Conservation (phyloP, 2,329 filamentous ascomycete genomes). For the Xylogone sp. region DNA sequence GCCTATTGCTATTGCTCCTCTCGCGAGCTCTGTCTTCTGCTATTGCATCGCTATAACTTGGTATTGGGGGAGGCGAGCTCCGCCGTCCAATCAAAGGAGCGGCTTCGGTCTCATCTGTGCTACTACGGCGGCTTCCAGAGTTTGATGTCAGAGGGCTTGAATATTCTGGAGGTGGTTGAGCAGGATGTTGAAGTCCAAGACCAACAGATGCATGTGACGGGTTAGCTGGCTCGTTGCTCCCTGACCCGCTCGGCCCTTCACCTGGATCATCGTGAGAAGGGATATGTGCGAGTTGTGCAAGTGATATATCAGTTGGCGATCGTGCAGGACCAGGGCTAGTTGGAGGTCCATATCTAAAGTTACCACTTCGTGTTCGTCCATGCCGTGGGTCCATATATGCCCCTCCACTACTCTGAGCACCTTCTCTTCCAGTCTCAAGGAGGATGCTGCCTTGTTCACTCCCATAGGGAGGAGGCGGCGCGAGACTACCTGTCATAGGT, state of each 20-base stretch:
- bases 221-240: conserved; percentile 13
- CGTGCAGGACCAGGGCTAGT: conserved; percentile 85
- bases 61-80: conserved; percentile 28
- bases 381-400: conserved; percentile 50
- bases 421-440: conserved; percentile 73
- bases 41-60: conserved; percentile 30
- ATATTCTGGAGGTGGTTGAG: conserved; percentile 68
- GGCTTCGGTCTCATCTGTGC: conserved; percentile 46
- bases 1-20: background rate
- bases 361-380: conserved; percentile 71
- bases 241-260: conserved; percentile 61
- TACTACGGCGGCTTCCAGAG: conserved; percentile 48
- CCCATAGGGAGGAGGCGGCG: conserved; percentile 92
- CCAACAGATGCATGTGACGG: conserved; percentile 10
- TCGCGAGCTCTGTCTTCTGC: conserved; percentile 23
- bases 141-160: conserved; percentile 62
- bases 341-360: conserved; percentile 67
- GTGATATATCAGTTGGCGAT: conserved; percentile 92
- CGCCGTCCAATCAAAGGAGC: conserved; percentile 42
- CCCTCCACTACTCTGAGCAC: conserved; percentile 43
- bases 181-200: conserved; percentile 39
- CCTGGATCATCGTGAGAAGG: conserved; percentile 62
- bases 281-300: conserved; percentile 77
- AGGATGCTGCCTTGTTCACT: conserved; percentile 96
- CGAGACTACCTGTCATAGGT: conserved; percentile 90